Conservation (phyloP, 2,329 filamentous ascomycete species). For the Microascus cirrosus region DNA sequence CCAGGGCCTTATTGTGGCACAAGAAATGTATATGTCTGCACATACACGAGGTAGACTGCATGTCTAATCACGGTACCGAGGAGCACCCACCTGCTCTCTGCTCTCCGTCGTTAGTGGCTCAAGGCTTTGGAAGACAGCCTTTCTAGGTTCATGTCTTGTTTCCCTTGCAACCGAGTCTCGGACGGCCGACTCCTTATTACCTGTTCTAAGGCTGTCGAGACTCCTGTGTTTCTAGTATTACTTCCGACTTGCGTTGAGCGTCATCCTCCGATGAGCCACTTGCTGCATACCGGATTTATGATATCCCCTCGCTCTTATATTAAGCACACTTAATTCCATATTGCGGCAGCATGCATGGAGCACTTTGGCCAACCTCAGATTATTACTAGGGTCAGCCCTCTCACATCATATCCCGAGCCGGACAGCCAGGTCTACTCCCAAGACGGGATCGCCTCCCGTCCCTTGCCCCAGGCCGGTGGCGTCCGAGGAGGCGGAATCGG, state of each 20-base stretch:
- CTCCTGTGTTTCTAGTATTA: too few species aligned
- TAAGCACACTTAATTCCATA: slow-evolving; percentile 1
- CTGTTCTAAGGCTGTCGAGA: too few species aligned
- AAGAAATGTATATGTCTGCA: background rate
- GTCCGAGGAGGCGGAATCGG: background rate
- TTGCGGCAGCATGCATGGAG: background rate
- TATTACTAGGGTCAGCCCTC: background rate
- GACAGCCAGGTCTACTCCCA: background rate
- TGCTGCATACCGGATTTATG: background rate
- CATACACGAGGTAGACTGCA: background rate
- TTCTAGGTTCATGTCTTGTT: background rate
- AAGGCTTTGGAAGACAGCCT: too few species aligned
- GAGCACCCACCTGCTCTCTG: background rate
- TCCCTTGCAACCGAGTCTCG: background rate
- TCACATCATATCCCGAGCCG: background rate
- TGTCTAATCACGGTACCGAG: background rate
- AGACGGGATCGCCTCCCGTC: background rate
- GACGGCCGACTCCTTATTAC: too few species aligned
- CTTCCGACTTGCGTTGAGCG: background rate
- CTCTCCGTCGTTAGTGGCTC: too few species aligned
- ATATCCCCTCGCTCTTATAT: background rate
- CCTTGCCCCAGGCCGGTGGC: background rate
- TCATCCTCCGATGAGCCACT: background rate
- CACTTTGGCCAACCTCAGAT: background rate
- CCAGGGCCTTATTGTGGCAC: background rate